A percentile compares a stretch with the other conserved stretches of the same genome.
Conservation (phyloP, 306 rosid genomes). For the Citrullus mucosospermus region DNA sequence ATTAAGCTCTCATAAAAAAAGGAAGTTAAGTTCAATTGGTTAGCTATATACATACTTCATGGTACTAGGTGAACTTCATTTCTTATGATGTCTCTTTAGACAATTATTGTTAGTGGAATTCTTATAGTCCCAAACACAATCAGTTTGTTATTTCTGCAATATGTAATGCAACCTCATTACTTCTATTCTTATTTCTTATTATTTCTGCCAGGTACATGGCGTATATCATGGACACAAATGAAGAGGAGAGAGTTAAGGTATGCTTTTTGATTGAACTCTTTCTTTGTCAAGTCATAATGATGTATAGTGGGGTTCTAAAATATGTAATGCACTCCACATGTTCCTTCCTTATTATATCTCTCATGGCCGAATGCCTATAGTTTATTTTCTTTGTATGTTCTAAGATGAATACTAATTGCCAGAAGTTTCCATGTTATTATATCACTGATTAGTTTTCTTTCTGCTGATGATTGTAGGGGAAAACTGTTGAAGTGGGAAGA, state of each 20-base stretch:
- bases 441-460: neutral
- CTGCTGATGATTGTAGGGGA: slow-evolving; percentile 50
- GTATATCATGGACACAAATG: slow-evolving; percentile 96
- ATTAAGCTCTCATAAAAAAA: neutral
- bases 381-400: neutral
- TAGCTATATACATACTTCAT: neutral
- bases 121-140: neutral
- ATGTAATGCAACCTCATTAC: neutral
- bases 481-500: slow-evolving; percentile 97
- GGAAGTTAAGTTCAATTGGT: neutral
- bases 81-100: neutral
- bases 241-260: slow-evolving; percentile 94
- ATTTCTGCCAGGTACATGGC: slow-evolving; percentile 85
- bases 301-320: neutral
- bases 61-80: neutral
- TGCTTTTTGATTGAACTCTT: neutral
- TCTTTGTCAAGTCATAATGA: neutral
- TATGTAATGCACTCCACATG: neutral
- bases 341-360: neutral
- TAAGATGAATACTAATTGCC: neutral
- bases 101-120: neutral
- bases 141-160: neutral
- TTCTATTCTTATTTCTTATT: neutral
- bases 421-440: neutral
- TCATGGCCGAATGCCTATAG: neutral